A percentile compares a stretch with the other conserved stretches of the same genome.
phyloP scores from a whole-genome alignment of 1,139 yeast genomes.

The Protomyces inouyei region DNA sequence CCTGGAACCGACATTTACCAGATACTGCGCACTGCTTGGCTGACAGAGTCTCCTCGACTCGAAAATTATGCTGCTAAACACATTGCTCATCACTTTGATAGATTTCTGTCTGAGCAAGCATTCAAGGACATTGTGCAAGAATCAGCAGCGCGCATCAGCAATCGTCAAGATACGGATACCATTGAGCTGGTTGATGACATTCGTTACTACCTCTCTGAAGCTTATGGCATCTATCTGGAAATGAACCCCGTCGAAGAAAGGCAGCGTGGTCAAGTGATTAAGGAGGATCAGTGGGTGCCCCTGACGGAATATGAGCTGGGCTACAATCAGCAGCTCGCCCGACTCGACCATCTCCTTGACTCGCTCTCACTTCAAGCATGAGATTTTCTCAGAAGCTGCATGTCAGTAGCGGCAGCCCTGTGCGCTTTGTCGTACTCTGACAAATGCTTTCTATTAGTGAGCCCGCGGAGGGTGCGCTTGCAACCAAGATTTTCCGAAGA shows the following conservation, averaged over 20 bases:
- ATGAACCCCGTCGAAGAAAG: slow-evolving; percentile 29
- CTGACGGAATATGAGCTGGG: slow-evolving; percentile 32
- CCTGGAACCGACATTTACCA: slow-evolving; percentile 47
- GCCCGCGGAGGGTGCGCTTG: too few relatives aligned
- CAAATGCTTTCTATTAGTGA: too few relatives aligned
- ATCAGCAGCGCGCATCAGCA: slow-evolving; percentile 57
- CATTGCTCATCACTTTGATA: slow-evolving; percentile 51
- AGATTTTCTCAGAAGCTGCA: neutral
- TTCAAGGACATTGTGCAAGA: slow-evolving; percentile 44
- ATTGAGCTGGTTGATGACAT: slow-evolving; percentile 76
- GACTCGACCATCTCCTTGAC: slow-evolving; percentile 32
- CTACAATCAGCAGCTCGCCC: slow-evolving; percentile 32
- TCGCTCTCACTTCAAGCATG: slow-evolving; percentile 33
- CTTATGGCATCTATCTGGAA: slow-evolving; percentile 44
- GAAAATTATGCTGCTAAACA: slow-evolving; percentile 60
- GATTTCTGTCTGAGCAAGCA: slow-evolving; percentile 41
- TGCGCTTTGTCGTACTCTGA: too few relatives aligned
- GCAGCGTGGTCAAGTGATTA: slow-evolving; percentile 19
- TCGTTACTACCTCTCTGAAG: slow-evolving; percentile 56
- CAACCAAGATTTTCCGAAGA: too few relatives aligned
- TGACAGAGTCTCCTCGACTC: slow-evolving; percentile 56
- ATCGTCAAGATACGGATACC: slow-evolving; percentile 69
- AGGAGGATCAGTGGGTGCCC: slow-evolving; percentile 31
- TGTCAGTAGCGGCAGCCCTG: too few relatives aligned
- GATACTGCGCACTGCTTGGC: slow-evolving; percentile 63